Evolutionary conservation across 129 eudicot species (phyloP), one percentile per base, ranked within the genome.

Genomic region (Tagetes patula): DNA sequence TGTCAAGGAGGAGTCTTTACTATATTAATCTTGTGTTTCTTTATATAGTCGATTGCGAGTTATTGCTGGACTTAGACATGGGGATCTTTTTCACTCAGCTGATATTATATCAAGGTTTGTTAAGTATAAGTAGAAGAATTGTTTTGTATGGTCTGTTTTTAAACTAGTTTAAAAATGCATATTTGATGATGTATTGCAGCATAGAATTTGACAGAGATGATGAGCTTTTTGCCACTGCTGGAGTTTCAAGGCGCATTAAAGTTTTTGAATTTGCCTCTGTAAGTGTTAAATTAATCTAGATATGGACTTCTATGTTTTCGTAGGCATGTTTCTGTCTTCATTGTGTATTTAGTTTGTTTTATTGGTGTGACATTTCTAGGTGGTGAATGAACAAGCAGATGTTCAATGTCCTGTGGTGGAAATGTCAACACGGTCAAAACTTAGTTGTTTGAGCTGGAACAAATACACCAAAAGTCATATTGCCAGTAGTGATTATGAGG

Each of bases 401-500:
- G 95, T 79, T 42, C 96, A 91, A 41, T 94, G 96, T 79, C 91
- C 99, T 70, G 86, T 91, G 45, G 97, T 82, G 71, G 99, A 95
- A 72, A 95, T 95, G 93, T 67, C 97, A 7, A 88, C 99, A 6
- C 86, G 96, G 30, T 91, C 96, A 55, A 95, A 95, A 77, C 97
- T 95, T 60, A 95, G 99, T 75, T 91, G 97, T 76, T 75, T 95
- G 76, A 95, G 99, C 79, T 95, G 96, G 97, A 95, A 95, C 73
- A 95, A 91, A 79, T 95, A 86, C 83, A 81, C 91, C 2, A 95
- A 95, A 82, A 88, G 69, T 70, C 86, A 85, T 48, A 90, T 95
- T 50, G 99, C 97, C 10, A 95, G 97, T 79, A 90, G 97, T 77
- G 99, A 95, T 71, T 95, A 95, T 56, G 99, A 95, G 54, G 99